Percentiles rank a stretch among this genome's conserved stretches.
phyloP scores from a whole-genome alignment of 768 basidiomycete species.

The Daedalea quercina region DNA sequence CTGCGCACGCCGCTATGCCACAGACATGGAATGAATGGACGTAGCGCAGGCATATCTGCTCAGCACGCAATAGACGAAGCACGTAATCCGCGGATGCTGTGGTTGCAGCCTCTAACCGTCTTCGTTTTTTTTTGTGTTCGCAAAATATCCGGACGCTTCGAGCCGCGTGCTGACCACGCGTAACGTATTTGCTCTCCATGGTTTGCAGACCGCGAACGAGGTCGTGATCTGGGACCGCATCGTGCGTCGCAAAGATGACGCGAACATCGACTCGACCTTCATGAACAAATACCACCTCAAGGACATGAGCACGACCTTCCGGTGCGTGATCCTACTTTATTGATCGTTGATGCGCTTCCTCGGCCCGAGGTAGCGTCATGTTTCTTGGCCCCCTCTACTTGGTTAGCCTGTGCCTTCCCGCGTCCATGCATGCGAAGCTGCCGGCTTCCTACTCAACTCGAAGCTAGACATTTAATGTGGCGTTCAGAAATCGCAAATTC shows the following conservation, averaged over 20 bases:
- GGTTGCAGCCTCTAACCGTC: too few species aligned
- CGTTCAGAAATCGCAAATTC: too few species aligned
- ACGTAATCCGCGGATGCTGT: too few species aligned
- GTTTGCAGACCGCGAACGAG: conserved; percentile 54
- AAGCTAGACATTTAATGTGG: too few species aligned
- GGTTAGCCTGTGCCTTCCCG: too few species aligned
- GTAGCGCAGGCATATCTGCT: too few species aligned
- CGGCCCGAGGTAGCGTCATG: neutral
- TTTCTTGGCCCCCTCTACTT: neutral
- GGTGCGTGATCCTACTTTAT: conserved; percentile 39
- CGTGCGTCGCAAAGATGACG: conserved; percentile 73
- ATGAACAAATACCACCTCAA: conserved; percentile 85
- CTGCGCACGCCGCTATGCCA: too few species aligned
- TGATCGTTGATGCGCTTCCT: neutral
- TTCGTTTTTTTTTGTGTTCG: too few species aligned
- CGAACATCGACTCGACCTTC: conserved; percentile 52
- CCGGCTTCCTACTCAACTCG: too few species aligned
- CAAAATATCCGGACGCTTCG: neutral
- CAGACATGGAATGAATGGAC: too few species aligned
- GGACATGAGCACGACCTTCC: conserved; percentile 68
- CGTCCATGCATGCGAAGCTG: too few species aligned
- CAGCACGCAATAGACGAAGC: too few species aligned
- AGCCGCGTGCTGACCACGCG: neutral
- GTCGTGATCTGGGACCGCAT: conserved; percentile 94
- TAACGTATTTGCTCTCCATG: neutral